Evolutionary conservation across 192 early-diverging fungal genomes (phyloP).

Genomic region (Backusella sp.): DNA sequence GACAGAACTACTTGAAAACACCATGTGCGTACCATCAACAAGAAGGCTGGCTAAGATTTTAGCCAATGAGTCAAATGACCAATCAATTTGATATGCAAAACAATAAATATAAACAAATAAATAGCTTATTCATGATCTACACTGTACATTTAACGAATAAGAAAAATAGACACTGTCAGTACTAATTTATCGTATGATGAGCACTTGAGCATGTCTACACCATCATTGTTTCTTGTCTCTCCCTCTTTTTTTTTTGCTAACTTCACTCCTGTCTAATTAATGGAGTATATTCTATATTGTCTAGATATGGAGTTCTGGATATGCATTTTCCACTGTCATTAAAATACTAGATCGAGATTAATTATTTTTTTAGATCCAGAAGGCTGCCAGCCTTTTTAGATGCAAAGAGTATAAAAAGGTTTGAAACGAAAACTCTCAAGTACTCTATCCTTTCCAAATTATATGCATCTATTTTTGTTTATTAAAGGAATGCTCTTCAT

Average conservation of each 20-base stretch:
- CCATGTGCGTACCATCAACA: background rate
- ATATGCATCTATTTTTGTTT: background rate
- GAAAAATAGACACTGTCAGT: background rate
- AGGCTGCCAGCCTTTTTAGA: no score
- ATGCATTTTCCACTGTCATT: background rate
- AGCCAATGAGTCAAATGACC: background rate
- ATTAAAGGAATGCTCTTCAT: background rate
- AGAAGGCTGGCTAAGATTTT: background rate
- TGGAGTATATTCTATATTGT: background rate
- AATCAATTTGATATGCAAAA: background rate
- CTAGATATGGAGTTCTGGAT: background rate
- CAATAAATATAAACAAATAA: slow-evolving; percentile 6
- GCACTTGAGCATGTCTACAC: background rate
- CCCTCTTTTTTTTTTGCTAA: background rate
- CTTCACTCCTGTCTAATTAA: background rate
- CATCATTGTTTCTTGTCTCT: background rate
- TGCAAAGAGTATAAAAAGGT: background rate
- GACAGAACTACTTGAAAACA: background rate
- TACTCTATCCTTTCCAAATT: background rate
- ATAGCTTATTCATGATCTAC: background rate
- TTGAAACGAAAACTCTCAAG: background rate
- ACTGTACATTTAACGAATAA: background rate
- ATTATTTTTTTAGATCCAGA: background rate
- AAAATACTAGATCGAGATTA: background rate
- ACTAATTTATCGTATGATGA: background rate